A percentile compares a stretch with the other conserved stretches of the same genome.
These are phyloP conservation scores for Chlamydomonas sp. DNA, from an alignment of 139 green algal genomes.

Conservation along the genomic window DNA sequence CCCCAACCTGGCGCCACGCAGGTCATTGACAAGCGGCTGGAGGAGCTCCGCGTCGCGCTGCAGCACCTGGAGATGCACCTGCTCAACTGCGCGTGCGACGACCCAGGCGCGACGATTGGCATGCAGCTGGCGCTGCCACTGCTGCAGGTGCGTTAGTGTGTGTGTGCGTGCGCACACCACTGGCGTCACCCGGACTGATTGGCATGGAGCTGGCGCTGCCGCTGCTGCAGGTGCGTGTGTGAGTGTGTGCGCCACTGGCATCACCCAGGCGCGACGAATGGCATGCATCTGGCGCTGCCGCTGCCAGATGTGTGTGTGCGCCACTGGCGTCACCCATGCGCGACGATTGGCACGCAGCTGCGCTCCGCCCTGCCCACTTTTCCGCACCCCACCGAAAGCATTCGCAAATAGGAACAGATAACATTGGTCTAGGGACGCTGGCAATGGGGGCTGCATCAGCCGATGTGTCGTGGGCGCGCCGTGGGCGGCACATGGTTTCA, in stretches of 20 bases:
- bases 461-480: too few relatives aligned
- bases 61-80: conserved; percentile 71
- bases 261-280: too few relatives aligned
- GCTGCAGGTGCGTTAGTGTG: conserved; percentile 36
- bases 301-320: conserved; percentile 69
- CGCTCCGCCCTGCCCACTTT: too few relatives aligned
- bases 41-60: conserved; percentile 62
- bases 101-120: conserved; percentile 56
- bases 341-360: conserved; percentile 51
- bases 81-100: conserved; percentile 73
- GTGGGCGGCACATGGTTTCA: too few relatives aligned
- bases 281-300: conserved; percentile 62
- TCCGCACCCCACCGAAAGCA: too few relatives aligned
- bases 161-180: background rate
- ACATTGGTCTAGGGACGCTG: too few relatives aligned
- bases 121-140: conserved; percentile 62
- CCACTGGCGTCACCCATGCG: conserved; percentile 74
- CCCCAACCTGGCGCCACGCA: too few relatives aligned
- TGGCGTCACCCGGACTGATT: conserved; percentile 25
- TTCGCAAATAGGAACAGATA: too few relatives aligned
- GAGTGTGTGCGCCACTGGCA: too few relatives aligned
- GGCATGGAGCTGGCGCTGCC: conserved; percentile 59
- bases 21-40: conserved; percentile 50
- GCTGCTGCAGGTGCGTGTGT: conserved; percentile 54
- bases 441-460: too few relatives aligned